These are phyloP conservation scores for Zygoascus sp. DNA, from an alignment of 1,139 yeast species.

Conservation along the genomic window DNA sequence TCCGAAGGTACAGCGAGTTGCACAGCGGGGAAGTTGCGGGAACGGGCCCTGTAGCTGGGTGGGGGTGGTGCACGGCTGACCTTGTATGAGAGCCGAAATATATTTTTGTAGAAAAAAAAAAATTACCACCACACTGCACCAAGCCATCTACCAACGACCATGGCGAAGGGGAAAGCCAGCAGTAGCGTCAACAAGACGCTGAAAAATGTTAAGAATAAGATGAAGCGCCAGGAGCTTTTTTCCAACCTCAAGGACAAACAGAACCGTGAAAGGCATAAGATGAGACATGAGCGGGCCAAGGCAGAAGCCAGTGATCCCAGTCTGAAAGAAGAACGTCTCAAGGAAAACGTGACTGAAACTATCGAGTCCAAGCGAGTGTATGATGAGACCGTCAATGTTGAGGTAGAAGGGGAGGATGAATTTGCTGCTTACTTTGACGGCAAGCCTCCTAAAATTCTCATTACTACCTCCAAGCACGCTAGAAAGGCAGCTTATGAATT, in stretches of 20 bases:
- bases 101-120: neutral
- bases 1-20: neutral
- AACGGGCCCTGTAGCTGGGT: too few species aligned
- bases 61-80: neutral
- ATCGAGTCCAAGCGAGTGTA: slow-evolving; percentile 82
- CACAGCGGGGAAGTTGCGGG: neutral
- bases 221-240: slow-evolving; percentile 72
- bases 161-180: slow-evolving; percentile 9
- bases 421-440: slow-evolving; percentile 62
- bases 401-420: slow-evolving; percentile 78
- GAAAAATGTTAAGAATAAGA: slow-evolving; percentile 47
- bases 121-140: neutral
- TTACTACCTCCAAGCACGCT: slow-evolving; percentile 86
- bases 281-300: slow-evolving; percentile 71
- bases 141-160: neutral
- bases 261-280: slow-evolving; percentile 71
- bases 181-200: slow-evolving; percentile 6
- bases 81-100: neutral
- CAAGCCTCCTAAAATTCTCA: slow-evolving; percentile 70
- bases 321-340: slow-evolving; percentile 71
- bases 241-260: slow-evolving; percentile 70
- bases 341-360: slow-evolving; percentile 78
- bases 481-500: slow-evolving; percentile 84
- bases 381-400: slow-evolving; percentile 78
- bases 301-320: slow-evolving; percentile 82